Evolutionary conservation across 1,284 basidiomycete species (phyloP).

Genomic region (Lentinus polychrous): DNA sequence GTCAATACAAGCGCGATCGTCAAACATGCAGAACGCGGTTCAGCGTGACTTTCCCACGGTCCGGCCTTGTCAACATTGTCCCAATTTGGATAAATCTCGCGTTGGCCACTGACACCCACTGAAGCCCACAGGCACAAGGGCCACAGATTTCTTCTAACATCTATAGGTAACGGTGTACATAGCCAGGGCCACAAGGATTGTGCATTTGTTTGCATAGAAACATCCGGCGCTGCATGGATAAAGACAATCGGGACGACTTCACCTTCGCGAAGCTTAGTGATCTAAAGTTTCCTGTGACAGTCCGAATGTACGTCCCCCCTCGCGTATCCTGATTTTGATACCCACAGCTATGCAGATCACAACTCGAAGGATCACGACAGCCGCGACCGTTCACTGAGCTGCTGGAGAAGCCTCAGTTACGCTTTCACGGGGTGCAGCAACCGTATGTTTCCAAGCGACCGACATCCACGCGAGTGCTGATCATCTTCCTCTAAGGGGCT

Average conservation of each 20-base stretch:
- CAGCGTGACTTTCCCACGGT: too few species aligned
- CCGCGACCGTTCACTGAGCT: conserved; percentile 69
- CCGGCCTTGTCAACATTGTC: too few species aligned
- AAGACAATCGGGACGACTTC: conserved; percentile 76
- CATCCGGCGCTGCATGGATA: conserved; percentile 45
- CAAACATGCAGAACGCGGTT: neutral
- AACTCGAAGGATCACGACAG: conserved; percentile 74
- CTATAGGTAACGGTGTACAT: too few species aligned
- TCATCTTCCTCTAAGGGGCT: conserved; percentile 41
- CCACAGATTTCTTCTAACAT: too few species aligned
- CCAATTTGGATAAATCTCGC: too few species aligned
- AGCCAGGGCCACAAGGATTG: too few species aligned
- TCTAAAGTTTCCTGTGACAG: conserved; percentile 78
- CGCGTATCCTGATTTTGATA: neutral
- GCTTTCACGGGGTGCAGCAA: conserved; percentile 70
- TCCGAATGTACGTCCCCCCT: conserved; percentile 66
- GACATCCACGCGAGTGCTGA: neutral
- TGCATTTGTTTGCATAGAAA: too few species aligned
- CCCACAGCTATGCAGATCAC: conserved; percentile 47
- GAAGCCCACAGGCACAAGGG: too few species aligned
- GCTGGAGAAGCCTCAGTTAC: conserved; percentile 69
- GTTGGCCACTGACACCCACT: too few species aligned
- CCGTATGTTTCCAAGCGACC: conserved; percentile 41
- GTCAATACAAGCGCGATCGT: neutral
- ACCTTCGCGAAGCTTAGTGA: conserved; percentile 87